Evolutionary conservation across 371 early-diverging fungal species (phyloP), one percentile per base, ranked within the genome.

Genomic region (Haplosporangium sp.): DNA sequence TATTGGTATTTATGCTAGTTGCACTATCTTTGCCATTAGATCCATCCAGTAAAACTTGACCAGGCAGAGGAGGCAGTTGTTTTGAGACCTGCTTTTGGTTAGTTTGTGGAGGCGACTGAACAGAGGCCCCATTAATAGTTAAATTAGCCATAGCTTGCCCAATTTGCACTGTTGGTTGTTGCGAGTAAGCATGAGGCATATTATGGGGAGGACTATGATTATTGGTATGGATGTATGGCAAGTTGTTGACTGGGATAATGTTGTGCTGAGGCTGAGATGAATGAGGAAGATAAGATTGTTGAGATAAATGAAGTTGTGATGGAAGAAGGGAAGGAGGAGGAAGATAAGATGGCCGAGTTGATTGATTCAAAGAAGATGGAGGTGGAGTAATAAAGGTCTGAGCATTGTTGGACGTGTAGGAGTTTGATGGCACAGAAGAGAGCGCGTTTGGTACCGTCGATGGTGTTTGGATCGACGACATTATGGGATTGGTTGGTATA

Each of bases 41-140:
- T 15, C 7, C 39, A 40, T 55, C 53, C 9, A n/a, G 52, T 20
- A 13, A 52, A 39, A n/a, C 6, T 44, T 35, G 45, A 15, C 39
- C 37, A 55, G 72, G 72, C 39, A 72, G 38, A 1, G 72, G 65
- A 6, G 72, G 72, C 27, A 72, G 47, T 13, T 59, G 42, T 50
- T 72, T 72, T 15, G 65, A 65, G 17, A 39, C 50, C n/a, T 3
- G 8, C n/a, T 40, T 5, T 8, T 27, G 27, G 1, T 27, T 27
- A 27, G 13, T 58, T 42, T 52, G 74, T 47, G 56, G 61, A n/a
- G 61, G 67, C 38, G 57, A 57, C n/a, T 65, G 65, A 44, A 63
- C 11, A 37, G 63, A 52, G 39, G n/a, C 15, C 5, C 19, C 52
- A 15, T 34, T 55, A 52, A 59, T 65, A 42, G 17, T 50, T 58